Base-by-base conservation (phyloP, 2,329 filamentous ascomycete genomes). In the Acephala macrosclerotiorum region DNA sequence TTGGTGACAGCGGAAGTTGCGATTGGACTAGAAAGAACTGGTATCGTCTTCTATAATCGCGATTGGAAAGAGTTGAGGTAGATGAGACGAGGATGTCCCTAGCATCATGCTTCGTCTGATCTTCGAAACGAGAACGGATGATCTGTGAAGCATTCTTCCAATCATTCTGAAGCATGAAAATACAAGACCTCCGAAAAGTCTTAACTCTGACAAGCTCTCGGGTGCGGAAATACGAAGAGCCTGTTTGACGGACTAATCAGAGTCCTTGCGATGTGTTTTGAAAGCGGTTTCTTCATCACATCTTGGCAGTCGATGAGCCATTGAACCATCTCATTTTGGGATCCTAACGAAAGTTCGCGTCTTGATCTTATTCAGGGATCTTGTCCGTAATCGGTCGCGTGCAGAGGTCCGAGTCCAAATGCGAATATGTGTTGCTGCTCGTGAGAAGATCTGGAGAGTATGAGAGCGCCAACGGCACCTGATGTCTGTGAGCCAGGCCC, bases 51-150 rank as follows among this genome's bases (percentile, higher is more conserved):
- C 20, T 2, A 29, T n/a, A 16, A 2, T 35, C 20, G 40, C 35
- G 51, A 56, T 57, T 62, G 60, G 60, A 47, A 20, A 36, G 26
- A 33, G 8, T 20, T 55, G 11, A 14, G 33, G 8, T n/a, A 33
- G 7, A 9, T 55, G 6, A 20, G 42, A 20, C 29, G 60, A 62
- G 9, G 60, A 25, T 55, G 29, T 42, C 33, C 38, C 57, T n/a
- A 8, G 59, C n/a, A n/a, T n/a, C 2, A n/a, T 18, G 58, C 49
- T 51, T 56, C 60, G 40, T 62, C 60, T 45, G 51, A 62, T 57
- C 18, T 62, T 57, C 51, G 60, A 62, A 62, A 62, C 60, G n/a
- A 33, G n/a, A 20, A 47, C 18, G 26, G 51, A 25, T 33, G 18
- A 59, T 47, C 36, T 35, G 55, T 5, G 35, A 20, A 45, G 42